phyloP scores from a whole-genome alignment of 371 early-diverging fungal species.

The Apophysomyces variabilis region DNA sequence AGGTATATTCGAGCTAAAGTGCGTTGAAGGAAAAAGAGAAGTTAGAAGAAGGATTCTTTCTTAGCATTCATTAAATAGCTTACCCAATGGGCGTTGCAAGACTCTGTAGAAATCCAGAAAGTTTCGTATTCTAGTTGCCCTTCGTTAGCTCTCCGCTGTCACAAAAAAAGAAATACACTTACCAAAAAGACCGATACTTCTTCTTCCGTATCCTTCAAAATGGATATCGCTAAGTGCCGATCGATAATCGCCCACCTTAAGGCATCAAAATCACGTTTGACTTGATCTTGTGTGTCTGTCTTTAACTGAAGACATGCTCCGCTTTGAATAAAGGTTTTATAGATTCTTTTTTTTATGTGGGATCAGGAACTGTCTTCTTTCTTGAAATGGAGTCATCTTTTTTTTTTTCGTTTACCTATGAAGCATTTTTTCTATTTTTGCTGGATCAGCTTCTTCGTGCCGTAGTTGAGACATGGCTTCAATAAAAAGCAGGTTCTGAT shows the following conservation, averaged over 20 bases:
- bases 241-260: constrained; percentile 35
- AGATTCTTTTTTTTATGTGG: constrained; percentile 23
- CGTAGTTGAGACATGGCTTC: constrained; percentile 33
- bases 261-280: constrained; percentile 27
- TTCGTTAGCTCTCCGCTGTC: no score
- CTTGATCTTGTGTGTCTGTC: constrained; percentile 33
- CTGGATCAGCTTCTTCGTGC: constrained; percentile 27
- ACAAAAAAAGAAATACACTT: constrained; percentile 12
- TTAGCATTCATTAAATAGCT: neutral
- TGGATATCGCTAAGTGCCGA: constrained; percentile 26
- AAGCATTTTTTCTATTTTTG: constrained; percentile 23
- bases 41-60: neutral
- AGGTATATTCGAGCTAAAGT: constrained; percentile 14
- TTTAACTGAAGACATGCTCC: constrained; percentile 33
- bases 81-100: neutral
- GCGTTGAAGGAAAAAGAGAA: constrained; percentile 3
- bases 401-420: constrained; percentile 20
- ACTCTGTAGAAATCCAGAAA: neutral
- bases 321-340: constrained; percentile 30
- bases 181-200: constrained; percentile 37
- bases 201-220: constrained; percentile 33
- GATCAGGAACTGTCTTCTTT: neutral
- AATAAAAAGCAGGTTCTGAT: constrained; percentile 33
- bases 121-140: neutral
- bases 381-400: no score